phyloP scores from a whole-genome alignment of 768 basidiomycete genomes.

The Naganishia randhawae region DNA sequence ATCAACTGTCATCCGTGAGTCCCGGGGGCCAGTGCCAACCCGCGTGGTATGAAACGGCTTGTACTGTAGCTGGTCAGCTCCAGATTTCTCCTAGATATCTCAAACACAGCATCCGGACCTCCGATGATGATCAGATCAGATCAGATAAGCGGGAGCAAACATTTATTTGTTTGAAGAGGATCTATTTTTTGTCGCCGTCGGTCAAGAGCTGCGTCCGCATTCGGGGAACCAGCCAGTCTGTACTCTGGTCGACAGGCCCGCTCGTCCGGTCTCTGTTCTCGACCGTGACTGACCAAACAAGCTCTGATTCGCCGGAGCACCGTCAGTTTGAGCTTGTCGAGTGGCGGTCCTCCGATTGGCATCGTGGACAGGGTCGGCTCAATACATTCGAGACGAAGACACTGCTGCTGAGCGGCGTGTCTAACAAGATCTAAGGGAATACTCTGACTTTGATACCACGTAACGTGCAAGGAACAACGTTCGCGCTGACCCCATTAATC shows the following conservation, averaged over 20 bases:
- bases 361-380: background rate
- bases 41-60: no score
- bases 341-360: background rate
- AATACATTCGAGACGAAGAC: background rate
- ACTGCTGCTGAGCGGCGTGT: background rate
- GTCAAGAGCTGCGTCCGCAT: background rate
- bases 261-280: background rate
- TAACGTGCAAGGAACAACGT: no score
- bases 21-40: no score
- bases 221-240: background rate
- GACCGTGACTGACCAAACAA: background rate
- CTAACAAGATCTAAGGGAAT: background rate
- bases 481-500: no score
- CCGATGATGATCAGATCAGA: conserved; percentile 1
- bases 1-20: no score
- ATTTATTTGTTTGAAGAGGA: no score
- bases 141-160: background rate
- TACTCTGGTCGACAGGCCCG: background rate
- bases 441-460: background rate
- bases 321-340: background rate
- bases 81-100: no score
- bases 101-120: background rate
- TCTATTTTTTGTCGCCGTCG: background rate
- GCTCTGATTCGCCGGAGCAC: background rate
- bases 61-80: no score